Base-by-base conservation (phyloP, 2,329 filamentous ascomycete species). In the Amylocarpus encephaloides region DNA sequence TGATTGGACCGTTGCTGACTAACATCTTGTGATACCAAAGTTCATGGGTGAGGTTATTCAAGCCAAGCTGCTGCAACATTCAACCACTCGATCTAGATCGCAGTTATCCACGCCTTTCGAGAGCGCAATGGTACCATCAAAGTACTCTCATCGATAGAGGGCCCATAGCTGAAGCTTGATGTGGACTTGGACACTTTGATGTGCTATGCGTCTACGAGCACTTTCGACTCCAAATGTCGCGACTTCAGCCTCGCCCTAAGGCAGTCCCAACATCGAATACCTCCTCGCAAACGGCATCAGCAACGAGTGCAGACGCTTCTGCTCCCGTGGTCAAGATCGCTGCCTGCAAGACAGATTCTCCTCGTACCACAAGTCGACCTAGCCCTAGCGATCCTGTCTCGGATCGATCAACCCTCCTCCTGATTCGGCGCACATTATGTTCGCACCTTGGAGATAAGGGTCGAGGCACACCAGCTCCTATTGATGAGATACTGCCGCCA, bases 401-500 rank as follows among this genome's bases (percentile, higher is more conserved):
- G 34, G 86, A 95, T 65, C 85, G 82, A 64, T 83, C 86, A n/a
- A 95, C 90, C 0, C 71, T 82, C 22, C 78, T 83, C 54, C 79
- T 96, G 58, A 88, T 96, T 68, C 87, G 90, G 53, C 85, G 89
- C 44, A 83, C 85, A 34, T 80, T 97, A 43, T 95, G 88, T 67
- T 79, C 86, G n/a, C 83, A 88, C 59, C 77, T 69, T 60, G 66
- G 73, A 58, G 73, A 86, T 69, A 73, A 85, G 60, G 78, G 77
- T 40, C 74, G 74, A 30, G 62, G 54, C 54, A 70, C 71, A 13
- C 69, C 72, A n/a, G 68, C 71, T 29, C 79, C 88, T 43, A 83
- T 95, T 59, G 83, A 94, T 53, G 86, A 91, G 60, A 73, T 95
- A 39, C 74, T 98, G 41, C 93, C 92, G 52, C 90, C 91, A 35